Evolutionary conservation across 805 yeast genomes (phyloP).

Genomic region (Ogataea nitratoaversa): DNA sequence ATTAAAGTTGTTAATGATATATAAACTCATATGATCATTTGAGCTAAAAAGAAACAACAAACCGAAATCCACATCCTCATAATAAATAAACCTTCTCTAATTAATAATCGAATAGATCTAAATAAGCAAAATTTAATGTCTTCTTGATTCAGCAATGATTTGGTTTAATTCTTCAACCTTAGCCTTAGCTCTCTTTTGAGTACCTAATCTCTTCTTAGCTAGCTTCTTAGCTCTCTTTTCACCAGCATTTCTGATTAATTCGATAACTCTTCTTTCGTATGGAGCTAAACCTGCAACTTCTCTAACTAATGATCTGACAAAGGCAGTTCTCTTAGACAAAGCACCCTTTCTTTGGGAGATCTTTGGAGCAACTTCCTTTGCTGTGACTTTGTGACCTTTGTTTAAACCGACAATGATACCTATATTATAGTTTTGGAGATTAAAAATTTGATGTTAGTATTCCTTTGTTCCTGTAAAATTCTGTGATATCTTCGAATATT

Average conservation of each 20-base stretch:
- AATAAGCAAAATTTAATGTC: slow-evolving; percentile 51
- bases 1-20: slow-evolving; percentile 4
- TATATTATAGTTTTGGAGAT: slow-evolving; percentile 21
- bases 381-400: slow-evolving; percentile 97
- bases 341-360: slow-evolving; percentile 96
- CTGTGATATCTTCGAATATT: too few species aligned
- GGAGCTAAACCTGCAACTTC: slow-evolving; percentile 99
- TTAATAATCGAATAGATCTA: not conserved
- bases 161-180: slow-evolving; percentile 98
- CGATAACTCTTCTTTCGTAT: slow-evolving; percentile 99
- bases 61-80: not conserved
- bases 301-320: slow-evolving; percentile 91
- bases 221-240: slow-evolving; percentile 99
- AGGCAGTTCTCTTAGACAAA: slow-evolving; percentile 89
- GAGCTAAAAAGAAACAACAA: slow-evolving; percentile 1
- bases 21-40: slow-evolving; percentile 3
- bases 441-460: too few species aligned
- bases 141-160: slow-evolving; percentile 95
- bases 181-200: slow-evolving; percentile 99
- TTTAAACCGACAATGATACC: slow-evolving; percentile 98
- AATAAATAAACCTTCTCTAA: not conserved
- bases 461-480: too few species aligned
- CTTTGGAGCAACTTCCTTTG: slow-evolving; percentile 80
- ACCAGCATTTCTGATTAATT: slow-evolving; percentile 99
- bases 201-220: slow-evolving; percentile 99